Conservation (phyloP, 306 rosid genomes). For the Lithocarpus polystachyus region DNA sequence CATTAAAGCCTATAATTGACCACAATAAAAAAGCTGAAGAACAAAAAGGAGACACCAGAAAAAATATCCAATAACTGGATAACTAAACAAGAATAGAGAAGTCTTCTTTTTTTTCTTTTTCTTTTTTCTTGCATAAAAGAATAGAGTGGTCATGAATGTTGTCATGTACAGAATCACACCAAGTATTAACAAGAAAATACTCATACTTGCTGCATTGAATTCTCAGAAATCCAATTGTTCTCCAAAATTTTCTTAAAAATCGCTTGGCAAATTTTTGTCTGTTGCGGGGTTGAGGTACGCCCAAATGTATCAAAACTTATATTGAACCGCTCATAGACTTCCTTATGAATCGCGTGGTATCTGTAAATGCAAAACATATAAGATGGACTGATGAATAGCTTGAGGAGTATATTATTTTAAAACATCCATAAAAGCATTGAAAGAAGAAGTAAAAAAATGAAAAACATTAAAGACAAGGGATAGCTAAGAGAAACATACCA, state of each 20-base stretch:
- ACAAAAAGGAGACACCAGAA: background rate
- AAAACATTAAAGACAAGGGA: background rate
- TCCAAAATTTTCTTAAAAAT: slow-evolving; percentile 61
- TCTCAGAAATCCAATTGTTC: slow-evolving; percentile 79
- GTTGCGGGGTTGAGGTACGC: slow-evolving; percentile 77
- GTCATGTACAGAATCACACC: background rate
- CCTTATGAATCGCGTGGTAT: slow-evolving; percentile 71
- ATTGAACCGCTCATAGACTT: slow-evolving; percentile 82
- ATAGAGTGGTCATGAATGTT: too few relatives aligned
- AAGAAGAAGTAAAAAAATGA: background rate
- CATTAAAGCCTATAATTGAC: background rate
- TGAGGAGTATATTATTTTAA: background rate
- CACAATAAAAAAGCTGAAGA: background rate
- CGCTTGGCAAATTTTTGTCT: slow-evolving; percentile 87
- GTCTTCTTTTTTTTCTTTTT: background rate
- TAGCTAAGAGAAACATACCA: background rate
- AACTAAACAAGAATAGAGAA: slow-evolving; percentile 12
- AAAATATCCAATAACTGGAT: background rate
- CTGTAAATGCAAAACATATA: slow-evolving; percentile 18
- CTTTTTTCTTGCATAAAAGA: too few relatives aligned
- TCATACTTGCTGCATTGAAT: slow-evolving; percentile 84
- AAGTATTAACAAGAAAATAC: slow-evolving; percentile 4
- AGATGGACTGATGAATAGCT: background rate
- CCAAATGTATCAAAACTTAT: slow-evolving; percentile 93
- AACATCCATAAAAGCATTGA: background rate